Base-by-base conservation (phyloP, 164 flowering plant genomes). In the Pachysandra terminalis region DNA sequence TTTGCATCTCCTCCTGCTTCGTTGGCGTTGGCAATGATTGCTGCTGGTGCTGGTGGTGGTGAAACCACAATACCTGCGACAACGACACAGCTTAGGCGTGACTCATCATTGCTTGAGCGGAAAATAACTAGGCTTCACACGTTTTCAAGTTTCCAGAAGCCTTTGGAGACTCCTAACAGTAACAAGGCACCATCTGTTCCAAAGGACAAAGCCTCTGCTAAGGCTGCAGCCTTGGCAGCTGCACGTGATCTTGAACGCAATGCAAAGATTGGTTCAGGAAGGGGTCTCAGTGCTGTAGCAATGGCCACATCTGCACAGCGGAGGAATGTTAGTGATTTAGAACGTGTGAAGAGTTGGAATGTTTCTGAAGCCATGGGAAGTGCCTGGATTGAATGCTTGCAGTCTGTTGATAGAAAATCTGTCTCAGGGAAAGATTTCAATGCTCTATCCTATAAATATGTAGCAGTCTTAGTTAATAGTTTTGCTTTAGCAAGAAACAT, bases 1-100 rank as follows among this genome's bases (percentile, higher is more conserved):
- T 96, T 96, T 86, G 99, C 98, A 61, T 96, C 99, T 58, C 99
- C 98, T 58, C 99, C 99, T 72, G 95, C 97, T 78, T 96, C 99
- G 52, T 81, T 96, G 98, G 97, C 98, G 64, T 74, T 96, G 78
- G 98, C 99, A 58, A 96, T 96, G 99, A 88, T 96, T 77, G 99
- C 97, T 70, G 99, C 99, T 66, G 99, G 99, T 69, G 95, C 99
- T 71, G 88, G 84, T 74, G 99, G 99, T 66, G 89, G 86, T 24
- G 99, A 96, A 78, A 77, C 85, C 61, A 72, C 81, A 17, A 80
- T 82, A 61, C 89, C 95, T 73, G 76, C 76, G 23, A 81, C 86
- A 77, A 74, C 74, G 27, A n/a, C 83, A 8, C 90, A 79, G 27
- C 90, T 93, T 28, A 86, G 74, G 75, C 90, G 97, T 53, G 99